These are phyloP conservation scores for Lasiosphaeriaceae sp. DNA, from an alignment of 495 filamentous ascomycete genomes.

Conservation along the genomic window DNA sequence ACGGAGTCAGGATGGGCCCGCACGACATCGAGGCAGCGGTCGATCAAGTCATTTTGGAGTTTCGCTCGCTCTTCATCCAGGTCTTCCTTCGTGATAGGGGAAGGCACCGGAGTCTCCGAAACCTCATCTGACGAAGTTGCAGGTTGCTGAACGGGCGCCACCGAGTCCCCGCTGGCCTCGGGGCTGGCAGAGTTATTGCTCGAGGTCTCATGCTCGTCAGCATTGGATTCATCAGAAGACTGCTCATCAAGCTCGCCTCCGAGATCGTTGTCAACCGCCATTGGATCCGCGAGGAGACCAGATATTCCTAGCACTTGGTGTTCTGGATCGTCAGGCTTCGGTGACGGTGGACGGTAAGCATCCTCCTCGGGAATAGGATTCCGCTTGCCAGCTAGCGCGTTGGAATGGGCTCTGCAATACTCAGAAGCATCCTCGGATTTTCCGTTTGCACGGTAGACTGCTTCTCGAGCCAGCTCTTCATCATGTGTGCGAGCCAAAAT, in stretches of 20 bases:
- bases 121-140: slow-evolving; percentile 6
- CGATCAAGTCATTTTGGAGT: slow-evolving; percentile 74
- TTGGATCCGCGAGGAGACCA: slow-evolving; percentile 19
- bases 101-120: neutral
- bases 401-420: slow-evolving; percentile 63
- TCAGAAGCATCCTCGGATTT: slow-evolving; percentile 55
- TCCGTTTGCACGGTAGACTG: slow-evolving; percentile 77
- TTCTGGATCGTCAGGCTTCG: slow-evolving; percentile 11
- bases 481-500: slow-evolving; percentile 46
- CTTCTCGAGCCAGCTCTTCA: slow-evolving; percentile 65
- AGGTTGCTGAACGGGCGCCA: slow-evolving; percentile 5
- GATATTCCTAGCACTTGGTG: neutral
- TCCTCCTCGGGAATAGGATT: slow-evolving; percentile 66
- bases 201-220: slow-evolving; percentile 15
- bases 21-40: slow-evolving; percentile 84
- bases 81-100: slow-evolving; percentile 64
- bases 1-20: slow-evolving; percentile 84
- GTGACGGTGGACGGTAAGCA: slow-evolving; percentile 17
- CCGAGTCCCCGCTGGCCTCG: slow-evolving; percentile 1
- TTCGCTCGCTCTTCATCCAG: slow-evolving; percentile 71
- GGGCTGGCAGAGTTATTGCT: slow-evolving; percentile 13
- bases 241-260: slow-evolving; percentile 17
- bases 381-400: slow-evolving; percentile 40
- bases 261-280: slow-evolving; percentile 28
- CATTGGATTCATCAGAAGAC: slow-evolving; percentile 22